Base-by-base conservation (phyloP, 2,329 filamentous ascomycete genomes). In the Diplocarpon rosae region DNA sequence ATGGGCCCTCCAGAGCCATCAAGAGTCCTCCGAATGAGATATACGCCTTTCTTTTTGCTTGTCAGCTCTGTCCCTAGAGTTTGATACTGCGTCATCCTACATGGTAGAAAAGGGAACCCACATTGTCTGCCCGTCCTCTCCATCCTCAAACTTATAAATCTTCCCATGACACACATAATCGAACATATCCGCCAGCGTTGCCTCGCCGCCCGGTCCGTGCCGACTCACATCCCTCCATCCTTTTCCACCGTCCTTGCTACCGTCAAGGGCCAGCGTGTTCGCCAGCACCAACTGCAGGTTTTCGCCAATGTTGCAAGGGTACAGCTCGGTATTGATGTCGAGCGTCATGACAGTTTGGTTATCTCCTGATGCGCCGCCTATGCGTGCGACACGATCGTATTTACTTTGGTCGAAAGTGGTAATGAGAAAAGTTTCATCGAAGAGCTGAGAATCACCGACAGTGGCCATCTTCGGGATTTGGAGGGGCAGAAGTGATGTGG, bases 261-360 rank as follows among this genome's bases (percentile, higher is more conserved):
- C 92, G 62, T 96, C 92, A 38, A 95, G 76, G 43, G 84, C 79
- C 45, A 98, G 72, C 14, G 87, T 92, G 5, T 83, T 88, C 13
- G 90, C 87, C 44, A 98, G 71, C 10, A 90, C 80, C 53, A 95
- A 71, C 53, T 85, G 82, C 47, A 98, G 66, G 12, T 73, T 82
- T 56, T 95, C 89, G 61, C 83, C 84, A 8, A 78, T 69, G 32
- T 70, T 64, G 57, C 85, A 78, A 2, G 85, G 85, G 66, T 92
- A 95, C 7, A 98, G 77, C 67, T 98, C 90, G 46, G 78, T 83
- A 71, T 96, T 95, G 67, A 96, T 80, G 68, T 98, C 92, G 49
- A 98, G 83, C 5, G 78, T 81, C 69, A 96, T 80, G 52, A 78
- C 73, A 27, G 84, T 85, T 52, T 78, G 72, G 56, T 75, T 76